These are phyloP conservation scores for Pyrenula massariospora DNA, from an alignment of 495 filamentous ascomycete species.

Conservation along the genomic window DNA sequence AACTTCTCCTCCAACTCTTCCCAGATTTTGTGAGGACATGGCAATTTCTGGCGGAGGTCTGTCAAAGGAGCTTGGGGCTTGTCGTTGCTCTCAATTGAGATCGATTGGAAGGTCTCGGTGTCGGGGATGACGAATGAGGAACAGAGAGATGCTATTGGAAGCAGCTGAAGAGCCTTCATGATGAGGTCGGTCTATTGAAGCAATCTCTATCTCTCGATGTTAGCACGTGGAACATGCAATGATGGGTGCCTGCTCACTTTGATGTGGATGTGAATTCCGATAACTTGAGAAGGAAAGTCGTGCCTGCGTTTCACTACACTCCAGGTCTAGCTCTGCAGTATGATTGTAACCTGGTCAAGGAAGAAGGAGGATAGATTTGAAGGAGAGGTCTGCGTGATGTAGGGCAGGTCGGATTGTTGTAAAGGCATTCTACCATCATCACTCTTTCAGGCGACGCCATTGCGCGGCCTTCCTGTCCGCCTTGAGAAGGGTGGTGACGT, in stretches of 20 bases:
- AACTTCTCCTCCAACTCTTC: slow-evolving; percentile 10
- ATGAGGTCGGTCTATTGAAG: too few species aligned
- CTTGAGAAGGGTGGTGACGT: background rate
- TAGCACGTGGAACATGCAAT: too few species aligned
- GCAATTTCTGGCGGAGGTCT: background rate
- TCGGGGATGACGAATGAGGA: slow-evolving; percentile 51
- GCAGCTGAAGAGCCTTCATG: slow-evolving; percentile 38
- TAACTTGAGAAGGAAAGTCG: too few species aligned
- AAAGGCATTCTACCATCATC: background rate
- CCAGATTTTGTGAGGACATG: background rate
- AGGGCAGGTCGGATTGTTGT: too few species aligned
- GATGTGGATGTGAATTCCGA: too few species aligned
- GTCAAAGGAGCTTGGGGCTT: background rate
- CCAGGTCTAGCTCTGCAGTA: too few species aligned
- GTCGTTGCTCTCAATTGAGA: slow-evolving; percentile 8
- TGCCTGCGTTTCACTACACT: too few species aligned
- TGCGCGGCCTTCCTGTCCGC: background rate
- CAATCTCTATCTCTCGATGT: too few species aligned
- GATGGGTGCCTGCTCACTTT: too few species aligned
- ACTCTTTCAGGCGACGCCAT: background rate
- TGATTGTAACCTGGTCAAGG: too few species aligned
- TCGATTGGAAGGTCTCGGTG: slow-evolving; percentile 24
- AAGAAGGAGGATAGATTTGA: too few species aligned
- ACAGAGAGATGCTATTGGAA: slow-evolving; percentile 40
- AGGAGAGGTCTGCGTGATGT: too few species aligned